Percentiles rank a stretch among this genome's conserved stretches.
Evolutionary conservation across 2,329 filamentous ascomycete genomes (phyloP).

Genomic region (Epichloe sibirici): DNA sequence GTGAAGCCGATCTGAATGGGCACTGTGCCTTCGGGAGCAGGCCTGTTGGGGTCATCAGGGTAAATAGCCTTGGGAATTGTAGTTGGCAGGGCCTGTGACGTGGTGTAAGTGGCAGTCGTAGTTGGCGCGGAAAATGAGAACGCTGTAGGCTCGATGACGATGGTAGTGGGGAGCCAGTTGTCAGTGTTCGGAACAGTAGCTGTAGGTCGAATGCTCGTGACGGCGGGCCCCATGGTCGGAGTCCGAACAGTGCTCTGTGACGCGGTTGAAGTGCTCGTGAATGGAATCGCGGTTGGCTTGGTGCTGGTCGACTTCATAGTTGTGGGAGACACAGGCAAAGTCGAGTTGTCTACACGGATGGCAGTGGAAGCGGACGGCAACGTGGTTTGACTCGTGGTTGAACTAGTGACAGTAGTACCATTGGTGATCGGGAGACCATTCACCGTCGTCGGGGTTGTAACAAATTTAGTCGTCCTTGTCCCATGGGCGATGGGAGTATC

Average conservation of each 20-base stretch:
- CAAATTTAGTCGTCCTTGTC: constrained; percentile 1
- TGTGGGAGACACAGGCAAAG: not conserved
- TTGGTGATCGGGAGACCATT: constrained; percentile 5
- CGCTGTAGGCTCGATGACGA: constrained; percentile 40
- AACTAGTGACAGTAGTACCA: constrained; percentile 1
- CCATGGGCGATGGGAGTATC: constrained; percentile 6
- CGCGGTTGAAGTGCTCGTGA: constrained; percentile 13
- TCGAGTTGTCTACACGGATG: constrained; percentile 5
- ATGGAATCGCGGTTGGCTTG: not conserved
- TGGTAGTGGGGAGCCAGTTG: constrained; percentile 46
- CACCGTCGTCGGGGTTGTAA: constrained; percentile 1
- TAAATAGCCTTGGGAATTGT: constrained; percentile 64
- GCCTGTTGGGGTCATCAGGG: constrained; percentile 44
- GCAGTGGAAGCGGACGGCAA: constrained; percentile 4
- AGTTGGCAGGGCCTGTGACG: constrained; percentile 45
- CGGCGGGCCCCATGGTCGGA: constrained; percentile 6
- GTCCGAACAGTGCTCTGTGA: constrained; percentile 5
- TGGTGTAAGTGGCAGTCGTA: constrained; percentile 26
- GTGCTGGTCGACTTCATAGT: not conserved
- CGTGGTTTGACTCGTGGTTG: not conserved
- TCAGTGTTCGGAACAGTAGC: constrained; percentile 31
- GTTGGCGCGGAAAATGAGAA: constrained; percentile 21
- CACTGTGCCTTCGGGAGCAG: constrained; percentile 50
- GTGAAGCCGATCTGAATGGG: constrained; percentile 78
- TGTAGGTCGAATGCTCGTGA: constrained; percentile 30